Base-by-base conservation (phyloP, 2,329 filamentous ascomycete species). In the Botrytis cinerea region DNA sequence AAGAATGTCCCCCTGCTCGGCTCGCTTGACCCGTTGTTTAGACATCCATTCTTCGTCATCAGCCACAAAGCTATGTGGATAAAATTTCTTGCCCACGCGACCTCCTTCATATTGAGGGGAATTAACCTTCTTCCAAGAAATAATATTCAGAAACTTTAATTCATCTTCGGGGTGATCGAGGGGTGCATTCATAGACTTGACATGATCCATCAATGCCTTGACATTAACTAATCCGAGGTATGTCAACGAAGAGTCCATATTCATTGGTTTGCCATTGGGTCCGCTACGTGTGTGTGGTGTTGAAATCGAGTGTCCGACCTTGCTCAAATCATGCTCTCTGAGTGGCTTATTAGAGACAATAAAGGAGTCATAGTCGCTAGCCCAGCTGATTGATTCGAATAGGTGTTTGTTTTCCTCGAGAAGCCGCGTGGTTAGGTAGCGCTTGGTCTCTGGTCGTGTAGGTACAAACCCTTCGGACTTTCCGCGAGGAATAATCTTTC, bases 41-140 rank as follows among this genome's bases (percentile, higher is more conserved):
- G 48, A 54, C 48, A 54, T 54, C 48, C 25, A 54, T 32, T 10
- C 8, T 1, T 38, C 28, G 38, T n/a, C 6, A 48, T 22, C 22
- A 1, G 14, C 46, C 28, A 9, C 22, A 66, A 22, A 66, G 14
- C 22, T n/a, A 32, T 10, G 45, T 70, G 48, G 67, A 20, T 40
- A 74, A 73, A 66, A 76, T 14, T 74, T 76, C 2, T 76, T 77
- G 7, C 73, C 75, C 20, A 70, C 16, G 3, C 46, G 59, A 46
- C 74, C 73, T 22, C 63, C 63, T 16, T 38, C 12, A 10, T 59
- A 68, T 18, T 48, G n/a, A n/a, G 20, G 18, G 5, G 54, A 32
- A 25, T 63, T 67, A 6, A 75, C 73, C 3, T 60, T 59, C 46
- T 73, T 75, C 75, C 74, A 75, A 16, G 72, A 73, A n/a, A 76